Conservation (phyloP, 2,329 filamentous ascomycete species). For the Teratosphaeria pseudoeucalypti region DNA sequence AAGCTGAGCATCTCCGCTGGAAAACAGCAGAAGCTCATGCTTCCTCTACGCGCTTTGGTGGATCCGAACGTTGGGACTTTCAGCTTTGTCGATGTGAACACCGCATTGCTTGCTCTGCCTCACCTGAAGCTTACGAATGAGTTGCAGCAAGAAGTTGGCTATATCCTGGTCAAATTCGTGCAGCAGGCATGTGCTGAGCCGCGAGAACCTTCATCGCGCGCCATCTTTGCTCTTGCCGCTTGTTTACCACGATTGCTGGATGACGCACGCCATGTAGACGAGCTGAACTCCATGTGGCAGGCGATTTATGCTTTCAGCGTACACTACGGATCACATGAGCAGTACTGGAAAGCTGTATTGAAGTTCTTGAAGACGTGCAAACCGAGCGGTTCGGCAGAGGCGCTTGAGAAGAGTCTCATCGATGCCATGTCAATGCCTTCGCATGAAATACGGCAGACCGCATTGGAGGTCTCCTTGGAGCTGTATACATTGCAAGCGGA, state of each 20-base stretch:
- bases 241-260: constrained; percentile 13
- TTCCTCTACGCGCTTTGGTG: background rate
- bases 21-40: background rate
- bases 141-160: constrained; percentile 7
- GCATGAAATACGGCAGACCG: constrained; percentile 61
- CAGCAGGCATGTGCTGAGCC: background rate
- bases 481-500: constrained; percentile 43
- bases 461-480: constrained; percentile 59
- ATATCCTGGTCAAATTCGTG: background rate
- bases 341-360: constrained; percentile 20
- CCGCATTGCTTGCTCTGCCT: constrained; percentile 10
- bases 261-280: background rate
- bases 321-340: constrained; percentile 7
- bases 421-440: constrained; percentile 66
- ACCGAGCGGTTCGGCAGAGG: constrained; percentile 36
- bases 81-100: constrained; percentile 1
- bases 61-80: background rate
- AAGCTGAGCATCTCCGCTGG: constrained; percentile 2
- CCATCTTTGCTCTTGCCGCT: constrained; percentile 11
- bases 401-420: constrained; percentile 55
- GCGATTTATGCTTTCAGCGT: constrained; percentile 11
- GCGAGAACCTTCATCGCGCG: background rate
- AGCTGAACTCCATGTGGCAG: constrained; percentile 8
- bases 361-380: constrained; percentile 8
- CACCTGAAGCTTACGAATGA: constrained; percentile 9